Percentiles rank a stretch among this genome's conserved stretches.
Conservation (phyloP, 169 alveolate genomes). For the Eimeria falciformis region DNA sequence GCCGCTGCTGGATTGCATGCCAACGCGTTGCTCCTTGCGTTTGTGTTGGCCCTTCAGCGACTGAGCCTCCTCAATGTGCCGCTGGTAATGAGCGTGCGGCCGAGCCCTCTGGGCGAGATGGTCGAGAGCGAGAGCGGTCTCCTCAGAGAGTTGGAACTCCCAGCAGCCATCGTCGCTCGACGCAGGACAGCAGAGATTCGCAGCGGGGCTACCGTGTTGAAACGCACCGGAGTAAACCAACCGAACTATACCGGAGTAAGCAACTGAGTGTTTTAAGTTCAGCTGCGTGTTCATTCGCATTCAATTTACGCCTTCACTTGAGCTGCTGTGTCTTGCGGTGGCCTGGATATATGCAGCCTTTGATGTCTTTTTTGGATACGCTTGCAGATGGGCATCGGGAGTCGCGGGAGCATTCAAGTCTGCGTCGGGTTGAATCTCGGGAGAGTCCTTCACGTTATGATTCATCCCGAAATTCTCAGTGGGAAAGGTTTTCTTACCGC, state of each 20-base stretch:
- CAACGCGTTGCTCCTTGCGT: no score
- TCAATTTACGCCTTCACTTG: no score
- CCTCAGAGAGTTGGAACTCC: no score
- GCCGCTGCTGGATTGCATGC: constrained; percentile 3
- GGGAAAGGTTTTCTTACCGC: constrained; percentile 48
- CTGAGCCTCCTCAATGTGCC: no score
- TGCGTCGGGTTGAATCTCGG: constrained; percentile 11
- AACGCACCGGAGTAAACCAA: neutral
- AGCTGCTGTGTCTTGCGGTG: neutral
- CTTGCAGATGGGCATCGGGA: constrained; percentile 48
- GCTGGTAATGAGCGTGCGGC: no score
- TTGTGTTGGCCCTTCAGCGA: no score
- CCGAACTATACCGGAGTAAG: neutral
- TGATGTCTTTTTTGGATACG: neutral
- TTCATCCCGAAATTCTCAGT: constrained; percentile 27
- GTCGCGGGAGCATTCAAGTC: constrained; percentile 24
- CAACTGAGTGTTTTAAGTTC: no score
- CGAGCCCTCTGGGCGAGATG: no score
- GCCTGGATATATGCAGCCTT: neutral
- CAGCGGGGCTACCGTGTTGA: neutral
- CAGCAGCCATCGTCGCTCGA: no score
- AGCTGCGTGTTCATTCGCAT: no score
- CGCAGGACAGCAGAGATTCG: neutral
- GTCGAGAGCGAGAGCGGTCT: no score
- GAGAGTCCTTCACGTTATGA: constrained; percentile 40